phyloP scores from a whole-genome alignment of 2,329 filamentous ascomycete genomes.

The Alternaria incomplexa region DNA sequence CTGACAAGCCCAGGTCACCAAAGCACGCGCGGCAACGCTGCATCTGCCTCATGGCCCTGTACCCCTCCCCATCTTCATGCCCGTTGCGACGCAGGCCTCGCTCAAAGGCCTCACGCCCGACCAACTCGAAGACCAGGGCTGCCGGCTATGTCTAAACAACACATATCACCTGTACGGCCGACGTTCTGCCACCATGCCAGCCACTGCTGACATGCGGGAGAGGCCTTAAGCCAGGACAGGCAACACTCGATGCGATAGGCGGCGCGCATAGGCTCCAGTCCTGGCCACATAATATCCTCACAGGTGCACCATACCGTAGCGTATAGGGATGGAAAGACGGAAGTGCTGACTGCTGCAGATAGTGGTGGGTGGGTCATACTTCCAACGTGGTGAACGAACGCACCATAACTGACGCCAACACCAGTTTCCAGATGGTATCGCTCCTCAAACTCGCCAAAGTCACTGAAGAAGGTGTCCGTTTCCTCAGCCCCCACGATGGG shows the following conservation, averaged over 20 bases:
- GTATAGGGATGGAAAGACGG: background rate
- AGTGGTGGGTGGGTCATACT: constrained; percentile 52
- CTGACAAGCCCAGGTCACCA: constrained; percentile 73
- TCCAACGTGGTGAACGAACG: constrained; percentile 18
- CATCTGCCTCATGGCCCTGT: constrained; percentile 91
- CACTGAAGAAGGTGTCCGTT: constrained; percentile 93
- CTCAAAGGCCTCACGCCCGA: constrained; percentile 92
- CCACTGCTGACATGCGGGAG: constrained; percentile 37
- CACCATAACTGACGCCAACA: constrained; percentile 33
- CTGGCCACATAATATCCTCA: constrained; percentile 95
- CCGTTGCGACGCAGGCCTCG: constrained; percentile 94
- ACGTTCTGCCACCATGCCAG: background rate
- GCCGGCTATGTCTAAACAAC: constrained; percentile 93
- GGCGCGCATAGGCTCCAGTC: constrained; percentile 94
- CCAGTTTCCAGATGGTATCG: constrained; percentile 98
- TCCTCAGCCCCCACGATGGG: constrained; percentile 95
- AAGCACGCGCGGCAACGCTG: constrained; percentile 87
- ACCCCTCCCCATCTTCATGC: constrained; percentile 95
- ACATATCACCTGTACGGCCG: constrained; percentile 79
- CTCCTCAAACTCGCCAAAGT: constrained; percentile 90
- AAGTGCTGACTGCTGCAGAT: constrained; percentile 47
- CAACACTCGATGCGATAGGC: constrained; percentile 82
- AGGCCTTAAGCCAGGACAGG: constrained; percentile 91
- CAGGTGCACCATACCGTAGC: constrained; percentile 53
- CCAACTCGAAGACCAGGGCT: constrained; percentile 87